A percentile compares a stretch with the other conserved stretches of the same genome.
Evolutionary conservation across 2,329 filamentous ascomycete genomes (phyloP).

Genomic region (Balansia obtecta): DNA sequence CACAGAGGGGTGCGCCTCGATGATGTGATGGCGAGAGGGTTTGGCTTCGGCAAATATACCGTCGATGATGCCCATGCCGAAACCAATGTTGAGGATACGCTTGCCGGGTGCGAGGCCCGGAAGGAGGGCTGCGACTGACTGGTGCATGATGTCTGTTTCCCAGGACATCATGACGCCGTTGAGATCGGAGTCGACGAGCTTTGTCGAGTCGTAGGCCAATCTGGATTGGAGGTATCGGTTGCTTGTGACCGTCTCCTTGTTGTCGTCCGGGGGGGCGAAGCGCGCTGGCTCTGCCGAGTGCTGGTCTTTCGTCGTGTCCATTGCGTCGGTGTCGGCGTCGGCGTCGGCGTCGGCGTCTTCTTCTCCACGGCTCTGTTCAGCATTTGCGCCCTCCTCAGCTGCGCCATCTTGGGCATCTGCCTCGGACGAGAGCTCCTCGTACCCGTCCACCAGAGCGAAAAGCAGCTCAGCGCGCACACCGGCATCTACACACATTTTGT

Average conservation of each 20-base stretch:
- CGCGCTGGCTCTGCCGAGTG: constrained; percentile 7
- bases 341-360: constrained; percentile 16
- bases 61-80: constrained; percentile 86
- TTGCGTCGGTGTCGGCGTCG: constrained; percentile 16
- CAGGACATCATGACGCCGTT: constrained; percentile 94
- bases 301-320: constrained; percentile 15
- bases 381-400: constrained; percentile 19
- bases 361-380: constrained; percentile 10
- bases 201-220: constrained; percentile 50
- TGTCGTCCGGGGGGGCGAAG: constrained; percentile 22
- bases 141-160: constrained; percentile 78
- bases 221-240: constrained; percentile 56
- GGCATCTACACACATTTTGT: constrained; percentile 75
- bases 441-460: constrained; percentile 69
- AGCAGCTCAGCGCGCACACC: constrained; percentile 85
- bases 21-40: constrained; percentile 65
- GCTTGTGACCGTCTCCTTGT: constrained; percentile 42
- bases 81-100: constrained; percentile 72
- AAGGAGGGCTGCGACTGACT: constrained; percentile 57
- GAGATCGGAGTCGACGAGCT: constrained; percentile 58
- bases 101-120: constrained; percentile 35
- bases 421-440: constrained; percentile 55
- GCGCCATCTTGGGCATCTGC: constrained; percentile 36
- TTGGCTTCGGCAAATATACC: constrained; percentile 56
- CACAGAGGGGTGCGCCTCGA: constrained; percentile 74